These are phyloP conservation scores for Zygosaccharomyces sapae DNA, from an alignment of 1,139 yeast genomes.

Conservation along the genomic window DNA sequence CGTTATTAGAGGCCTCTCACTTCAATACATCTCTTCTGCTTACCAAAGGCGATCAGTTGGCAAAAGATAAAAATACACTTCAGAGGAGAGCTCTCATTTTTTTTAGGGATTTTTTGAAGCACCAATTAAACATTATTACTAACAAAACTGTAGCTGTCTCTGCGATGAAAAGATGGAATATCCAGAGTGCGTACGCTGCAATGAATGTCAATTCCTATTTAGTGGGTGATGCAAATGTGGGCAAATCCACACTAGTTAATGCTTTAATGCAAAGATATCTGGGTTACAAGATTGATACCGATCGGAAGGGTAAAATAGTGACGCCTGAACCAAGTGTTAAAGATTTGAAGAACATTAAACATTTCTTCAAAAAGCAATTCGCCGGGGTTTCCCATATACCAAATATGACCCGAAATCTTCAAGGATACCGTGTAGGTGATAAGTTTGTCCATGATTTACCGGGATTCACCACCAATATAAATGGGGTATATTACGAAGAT, in stretches of 20 bases:
- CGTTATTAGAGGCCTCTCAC: constrained; percentile 32
- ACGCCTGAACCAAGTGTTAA: constrained; percentile 4
- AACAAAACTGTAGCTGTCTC: constrained; percentile 50
- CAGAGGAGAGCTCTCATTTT: constrained; percentile 23
- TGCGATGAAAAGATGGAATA: constrained; percentile 52
- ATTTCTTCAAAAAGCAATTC: constrained; percentile 14
- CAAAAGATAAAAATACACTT: constrained; percentile 19
- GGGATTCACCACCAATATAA: constrained; percentile 25
- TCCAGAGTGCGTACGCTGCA: constrained; percentile 36
- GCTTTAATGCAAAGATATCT: constrained; percentile 38
- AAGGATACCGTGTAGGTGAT: constrained; percentile 24
- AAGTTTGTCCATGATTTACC: constrained; percentile 33
- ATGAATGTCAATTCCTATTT: constrained; percentile 48
- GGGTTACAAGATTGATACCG: constrained; percentile 22
- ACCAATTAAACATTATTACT: constrained; percentile 42
- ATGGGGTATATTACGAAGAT: constrained; percentile 18
- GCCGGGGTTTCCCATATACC: constrained; percentile 37
- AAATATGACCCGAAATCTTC: constrained; percentile 33
- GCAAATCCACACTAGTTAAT: constrained; percentile 65
- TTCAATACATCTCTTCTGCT: constrained; percentile 22
- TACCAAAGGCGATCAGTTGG: constrained; percentile 32
- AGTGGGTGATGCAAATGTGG: constrained; percentile 71
- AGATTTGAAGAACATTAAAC: constrained; percentile 5
- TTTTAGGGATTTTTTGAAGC: constrained; percentile 33
- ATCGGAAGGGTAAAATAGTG: constrained; percentile 10